Evolutionary conservation across 106 monocot species (phyloP).

Genomic region (Triglochin maritima): DNA sequence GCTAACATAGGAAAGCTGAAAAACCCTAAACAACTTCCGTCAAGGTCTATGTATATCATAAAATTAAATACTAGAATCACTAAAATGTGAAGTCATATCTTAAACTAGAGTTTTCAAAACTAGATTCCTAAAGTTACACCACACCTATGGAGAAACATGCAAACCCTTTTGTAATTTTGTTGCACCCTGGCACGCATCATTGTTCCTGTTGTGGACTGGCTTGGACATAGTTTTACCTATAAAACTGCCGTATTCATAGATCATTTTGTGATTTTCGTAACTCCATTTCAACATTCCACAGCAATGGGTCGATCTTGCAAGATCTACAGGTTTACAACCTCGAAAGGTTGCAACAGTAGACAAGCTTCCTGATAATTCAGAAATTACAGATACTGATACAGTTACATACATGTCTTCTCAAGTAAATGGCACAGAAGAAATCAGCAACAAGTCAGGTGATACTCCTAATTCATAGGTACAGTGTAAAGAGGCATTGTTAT

Average conservation of each 20-base stretch:
- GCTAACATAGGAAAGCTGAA: too few relatives aligned
- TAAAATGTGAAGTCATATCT: too few relatives aligned
- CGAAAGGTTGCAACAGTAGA: constrained; percentile 3
- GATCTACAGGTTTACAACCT: constrained; percentile 21
- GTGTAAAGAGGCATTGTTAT: background rate
- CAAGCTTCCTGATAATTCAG: background rate
- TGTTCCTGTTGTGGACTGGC: too few relatives aligned
- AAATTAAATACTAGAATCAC: too few relatives aligned
- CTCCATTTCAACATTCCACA: background rate
- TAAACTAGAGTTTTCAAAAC: too few relatives aligned
- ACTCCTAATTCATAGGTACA: constrained; percentile 1
- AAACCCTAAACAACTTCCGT: too few relatives aligned
- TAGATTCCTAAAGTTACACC: too few relatives aligned
- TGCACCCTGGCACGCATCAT: too few relatives aligned
- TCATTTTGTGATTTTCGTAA: background rate
- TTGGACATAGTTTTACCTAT: too few relatives aligned
- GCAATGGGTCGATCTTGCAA: constrained; percentile 30
- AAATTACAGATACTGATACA: background rate
- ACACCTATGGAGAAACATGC: too few relatives aligned
- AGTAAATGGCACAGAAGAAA: constrained; percentile 1
- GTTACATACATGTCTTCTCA: background rate
- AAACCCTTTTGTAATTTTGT: too few relatives aligned
- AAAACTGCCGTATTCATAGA: background rate
- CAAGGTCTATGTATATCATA: too few relatives aligned
- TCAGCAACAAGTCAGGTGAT: constrained; percentile 9